Evolutionary conservation across 2,329 filamentous ascomycete genomes (phyloP).

Genomic region (Fusarium palustre): DNA sequence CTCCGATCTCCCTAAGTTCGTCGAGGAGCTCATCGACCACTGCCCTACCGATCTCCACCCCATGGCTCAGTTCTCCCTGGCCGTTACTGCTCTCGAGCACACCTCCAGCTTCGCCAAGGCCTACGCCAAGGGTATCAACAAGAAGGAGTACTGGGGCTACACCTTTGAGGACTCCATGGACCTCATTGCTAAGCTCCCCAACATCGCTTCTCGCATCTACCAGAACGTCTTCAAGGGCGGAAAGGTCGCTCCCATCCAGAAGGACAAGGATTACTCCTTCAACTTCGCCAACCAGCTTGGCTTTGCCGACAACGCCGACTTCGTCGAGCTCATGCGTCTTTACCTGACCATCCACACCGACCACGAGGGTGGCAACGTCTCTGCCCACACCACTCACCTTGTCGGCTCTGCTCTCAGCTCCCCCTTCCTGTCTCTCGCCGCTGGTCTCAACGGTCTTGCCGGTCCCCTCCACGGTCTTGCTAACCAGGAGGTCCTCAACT

Average conservation of each 20-base stretch:
- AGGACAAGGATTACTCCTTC: slow-evolving; percentile 99
- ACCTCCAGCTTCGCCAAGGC: slow-evolving; percentile 98
- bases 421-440: slow-evolving; percentile 94
- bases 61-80: slow-evolving; percentile 99
- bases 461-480: slow-evolving; percentile 98
- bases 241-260: slow-evolving; percentile 95
- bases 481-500: slow-evolving; percentile 99
- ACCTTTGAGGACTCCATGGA: slow-evolving; percentile 99
- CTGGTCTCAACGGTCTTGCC: slow-evolving; percentile 97
- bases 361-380: slow-evolving; percentile 99
- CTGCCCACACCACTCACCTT: slow-evolving; percentile 97
- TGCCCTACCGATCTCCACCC: slow-evolving; percentile 99
- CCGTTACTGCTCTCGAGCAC: slow-evolving; percentile 97
- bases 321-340: slow-evolving; percentile 96
- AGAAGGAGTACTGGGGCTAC: slow-evolving; percentile 99
- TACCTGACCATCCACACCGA: slow-evolving; percentile 99
- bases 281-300: slow-evolving; percentile 99
- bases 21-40: slow-evolving; percentile 99
- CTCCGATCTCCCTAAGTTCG: slow-evolving; percentile 95
- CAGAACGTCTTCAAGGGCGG: slow-evolving; percentile 99
- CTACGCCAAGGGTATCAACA: slow-evolving; percentile 98
- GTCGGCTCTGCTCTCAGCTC: slow-evolving; percentile 97
- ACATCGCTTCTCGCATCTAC: slow-evolving; percentile 98
- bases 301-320: slow-evolving; percentile 94
- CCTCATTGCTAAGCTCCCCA: slow-evolving; percentile 98